Evolutionary conservation across 192 early-diverging fungal genomes (phyloP).

Genomic region (Funneliformis mosseae): DNA sequence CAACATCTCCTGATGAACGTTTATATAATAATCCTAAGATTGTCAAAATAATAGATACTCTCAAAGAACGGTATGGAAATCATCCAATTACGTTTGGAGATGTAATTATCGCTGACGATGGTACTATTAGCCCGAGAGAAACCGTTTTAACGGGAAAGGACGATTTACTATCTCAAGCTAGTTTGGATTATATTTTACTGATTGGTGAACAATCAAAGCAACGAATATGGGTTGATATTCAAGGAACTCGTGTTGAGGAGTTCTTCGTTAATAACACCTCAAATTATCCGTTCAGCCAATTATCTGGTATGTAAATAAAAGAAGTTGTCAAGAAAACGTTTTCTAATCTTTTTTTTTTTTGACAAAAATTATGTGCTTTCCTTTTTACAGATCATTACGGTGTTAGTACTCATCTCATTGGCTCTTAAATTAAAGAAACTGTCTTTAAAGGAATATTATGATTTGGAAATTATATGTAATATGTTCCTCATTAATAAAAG

Average conservation of each 20-base stretch:
- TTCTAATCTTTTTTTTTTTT: background rate
- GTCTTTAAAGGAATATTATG: too few relatives aligned
- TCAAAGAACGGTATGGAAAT: slow-evolving; percentile 60
- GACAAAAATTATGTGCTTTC: slow-evolving; percentile 16
- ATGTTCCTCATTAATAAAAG: background rate
- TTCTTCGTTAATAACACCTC: background rate
- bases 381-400: slow-evolving; percentile 49
- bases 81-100: slow-evolving; percentile 86
- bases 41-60: slow-evolving; percentile 46
- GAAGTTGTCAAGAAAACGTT: background rate
- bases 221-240: slow-evolving; percentile 18
- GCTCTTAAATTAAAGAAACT: background rate
- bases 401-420: background rate
- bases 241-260: slow-evolving; percentile 11
- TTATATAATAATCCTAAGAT: background rate
- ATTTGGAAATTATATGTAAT: background rate
- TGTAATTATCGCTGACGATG: slow-evolving; percentile 50
- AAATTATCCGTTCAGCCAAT: slow-evolving; percentile 40
- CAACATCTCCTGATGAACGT: background rate
- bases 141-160: slow-evolving; percentile 59
- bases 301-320: slow-evolving; percentile 42
- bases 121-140: slow-evolving; percentile 52
- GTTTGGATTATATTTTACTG: slow-evolving; percentile 56
- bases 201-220: slow-evolving; percentile 22
- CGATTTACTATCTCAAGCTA: slow-evolving; percentile 52